Evolutionary conservation across 257 asterid genomes (phyloP), one percentile per base, ranked within the genome.

Genomic region (Primulina huaijiensis): DNA sequence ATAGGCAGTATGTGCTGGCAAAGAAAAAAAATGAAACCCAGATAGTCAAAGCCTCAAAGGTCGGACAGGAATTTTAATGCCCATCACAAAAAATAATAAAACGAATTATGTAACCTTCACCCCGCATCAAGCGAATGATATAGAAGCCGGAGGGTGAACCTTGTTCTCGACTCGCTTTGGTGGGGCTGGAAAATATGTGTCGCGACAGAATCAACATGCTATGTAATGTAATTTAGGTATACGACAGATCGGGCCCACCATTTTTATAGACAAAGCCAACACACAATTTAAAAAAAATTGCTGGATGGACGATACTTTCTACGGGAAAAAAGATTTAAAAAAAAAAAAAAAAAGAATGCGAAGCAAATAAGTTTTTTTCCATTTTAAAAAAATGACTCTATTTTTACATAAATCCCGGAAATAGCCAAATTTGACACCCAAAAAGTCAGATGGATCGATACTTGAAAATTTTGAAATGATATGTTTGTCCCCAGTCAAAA

Each of bases 401-500:
- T 19, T 17, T 55, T 70, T 67, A 11, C 71, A 34, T 67, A 72
- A 58, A 60, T 50, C 17, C 34, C 27, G 38, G 27, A 73, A 66
- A 64, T 67, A 69, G 68, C 75, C 77, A 68, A 68, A 64, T 74
- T 65, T 70, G 72, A 62, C 67, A 23, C 52, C 35, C 25, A 23
- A 66, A 67, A 71, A 30, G 75, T 53, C 78, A 71, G 70, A 79
- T 64, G 56, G 62, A 72, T 50, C 63, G 64, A 65, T 25, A 34
- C 52, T 52, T 52, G 2, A 35, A 58, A 52, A 72, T 23, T 43
- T 30, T 12, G 53, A 43, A 43, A 43, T 11, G 2, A 50, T 0
- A 1, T 1, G 8, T 50, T 69, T 30, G 72, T 74, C 59, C 62
- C 53, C 56, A 59, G 53, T 68, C 30, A 30, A 30, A 65, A 72